These are phyloP conservation scores for Leishmania mexicana DNA, from an alignment of 208 protist genomes.

Conservation along the genomic window DNA sequence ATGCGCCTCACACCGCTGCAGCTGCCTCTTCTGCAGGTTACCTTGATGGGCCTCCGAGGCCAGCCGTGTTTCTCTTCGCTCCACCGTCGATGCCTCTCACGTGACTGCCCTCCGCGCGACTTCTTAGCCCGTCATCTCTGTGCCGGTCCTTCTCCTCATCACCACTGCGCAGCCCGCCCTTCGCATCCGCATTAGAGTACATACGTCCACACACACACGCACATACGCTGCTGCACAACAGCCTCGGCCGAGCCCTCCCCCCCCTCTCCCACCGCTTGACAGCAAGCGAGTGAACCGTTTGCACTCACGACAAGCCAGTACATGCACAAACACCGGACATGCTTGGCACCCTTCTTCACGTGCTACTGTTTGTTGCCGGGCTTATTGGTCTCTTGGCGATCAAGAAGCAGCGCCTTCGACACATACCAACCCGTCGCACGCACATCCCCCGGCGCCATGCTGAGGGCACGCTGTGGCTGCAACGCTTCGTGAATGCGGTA, in stretches of 20 bases:
- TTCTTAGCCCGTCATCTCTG: background rate
- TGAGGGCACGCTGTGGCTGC: constrained; percentile 75
- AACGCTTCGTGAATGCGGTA: constrained; percentile 61
- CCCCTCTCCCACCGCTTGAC: background rate
- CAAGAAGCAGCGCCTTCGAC: constrained; percentile 68
- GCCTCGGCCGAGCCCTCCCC: too few species aligned
- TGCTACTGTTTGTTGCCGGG: constrained; percentile 27
- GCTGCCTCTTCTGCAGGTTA: background rate
- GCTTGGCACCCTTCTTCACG: constrained; percentile 32
- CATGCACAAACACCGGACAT: constrained; percentile 1
- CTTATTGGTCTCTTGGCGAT: constrained; percentile 55
- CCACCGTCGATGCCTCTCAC: background rate
- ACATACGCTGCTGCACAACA: background rate
- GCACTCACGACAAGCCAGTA: background rate
- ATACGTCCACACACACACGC: background rate
- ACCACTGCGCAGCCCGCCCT: background rate
- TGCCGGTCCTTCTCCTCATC: background rate
- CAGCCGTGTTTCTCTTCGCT: background rate
- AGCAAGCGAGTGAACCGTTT: background rate
- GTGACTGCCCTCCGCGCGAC: background rate
- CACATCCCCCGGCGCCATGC: constrained; percentile 77
- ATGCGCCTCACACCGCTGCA: background rate
- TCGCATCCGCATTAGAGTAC: background rate
- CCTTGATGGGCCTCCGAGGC: background rate
- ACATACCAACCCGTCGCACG: constrained; percentile 73